Conservation (phyloP, 108 stramenopile genomes). For the Phaeodactylum tricornutum region DNA sequence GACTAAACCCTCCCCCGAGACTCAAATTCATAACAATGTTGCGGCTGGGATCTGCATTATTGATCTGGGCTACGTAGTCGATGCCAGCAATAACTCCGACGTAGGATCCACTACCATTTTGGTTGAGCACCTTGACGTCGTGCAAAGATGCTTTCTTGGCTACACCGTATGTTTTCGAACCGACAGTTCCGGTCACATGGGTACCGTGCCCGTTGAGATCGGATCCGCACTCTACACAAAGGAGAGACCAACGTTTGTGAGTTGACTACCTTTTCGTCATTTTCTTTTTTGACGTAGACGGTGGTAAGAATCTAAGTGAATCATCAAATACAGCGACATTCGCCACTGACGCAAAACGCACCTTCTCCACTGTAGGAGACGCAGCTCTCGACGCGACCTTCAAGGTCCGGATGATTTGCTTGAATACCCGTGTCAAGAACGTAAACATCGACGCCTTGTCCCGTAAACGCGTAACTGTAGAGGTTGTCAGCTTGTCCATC, state of each 20-base stretch:
- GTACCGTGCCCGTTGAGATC: conserved; percentile 8
- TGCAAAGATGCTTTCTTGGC: neutral
- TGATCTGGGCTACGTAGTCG: neutral
- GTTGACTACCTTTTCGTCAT: too few relatives aligned
- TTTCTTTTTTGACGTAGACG: too few relatives aligned
- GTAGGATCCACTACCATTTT: neutral
- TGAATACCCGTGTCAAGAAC: neutral
- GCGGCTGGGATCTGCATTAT: conserved; percentile 9
- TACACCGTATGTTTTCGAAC: neutral
- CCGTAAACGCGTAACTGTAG: neutral
- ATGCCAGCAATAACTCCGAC: neutral
- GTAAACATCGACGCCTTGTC: neutral
- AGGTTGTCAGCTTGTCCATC: neutral
- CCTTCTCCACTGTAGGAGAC: neutral
- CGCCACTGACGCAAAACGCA: neutral
- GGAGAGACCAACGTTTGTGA: too few relatives aligned
- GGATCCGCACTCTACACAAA: too few relatives aligned
- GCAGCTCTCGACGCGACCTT: neutral
- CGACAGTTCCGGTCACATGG: conserved; percentile 3
- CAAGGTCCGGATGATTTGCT: neutral
- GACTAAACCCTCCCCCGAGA: conserved; percentile 23
- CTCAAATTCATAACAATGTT: conserved; percentile 33
- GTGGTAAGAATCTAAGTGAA: too few relatives aligned
- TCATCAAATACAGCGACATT: too few relatives aligned
- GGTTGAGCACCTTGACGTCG: neutral